Percentiles rank a stretch among this genome's conserved stretches.
Conservation (phyloP, 805 yeast species). For the Starmerella gropengiesseri region DNA sequence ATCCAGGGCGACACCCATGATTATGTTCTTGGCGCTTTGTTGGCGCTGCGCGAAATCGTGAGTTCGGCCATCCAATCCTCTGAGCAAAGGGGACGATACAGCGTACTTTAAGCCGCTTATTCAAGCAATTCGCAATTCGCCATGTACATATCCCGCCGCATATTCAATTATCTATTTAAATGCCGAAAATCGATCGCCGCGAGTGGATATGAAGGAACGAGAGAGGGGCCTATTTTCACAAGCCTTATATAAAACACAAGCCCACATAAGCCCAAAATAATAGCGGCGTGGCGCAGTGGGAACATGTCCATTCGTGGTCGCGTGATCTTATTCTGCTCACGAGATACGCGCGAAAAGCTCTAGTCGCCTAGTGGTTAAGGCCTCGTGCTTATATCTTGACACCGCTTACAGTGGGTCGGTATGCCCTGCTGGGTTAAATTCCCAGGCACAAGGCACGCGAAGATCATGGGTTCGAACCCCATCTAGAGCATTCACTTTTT, state of each 20-base stretch:
- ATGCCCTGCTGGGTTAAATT: constrained; percentile 30
- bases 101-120: constrained; percentile 12
- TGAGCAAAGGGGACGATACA: constrained; percentile 8
- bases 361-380: constrained; percentile 38
- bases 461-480: constrained; percentile 46
- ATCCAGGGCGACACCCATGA: constrained; percentile 63
- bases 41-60: constrained; percentile 9
- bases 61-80: constrained; percentile 1
- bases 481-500: constrained; percentile 34
- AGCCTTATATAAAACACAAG: background rate
- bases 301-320: too few relatives aligned
- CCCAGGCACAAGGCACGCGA: constrained; percentile 45
- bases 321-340: too few relatives aligned
- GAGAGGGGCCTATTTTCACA: too few relatives aligned
- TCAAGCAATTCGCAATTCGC: too few relatives aligned
- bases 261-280: constrained; percentile 1
- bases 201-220: too few relatives aligned
- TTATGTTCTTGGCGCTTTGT: constrained; percentile 33
- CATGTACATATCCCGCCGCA: too few relatives aligned
- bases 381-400: constrained; percentile 53
- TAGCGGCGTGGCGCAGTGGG: constrained; percentile 7
- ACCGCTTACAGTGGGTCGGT: constrained; percentile 40
- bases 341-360: constrained; percentile 14
- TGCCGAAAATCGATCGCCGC: too few relatives aligned
- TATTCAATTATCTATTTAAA: too few relatives aligned